A percentile compares a stretch with the other conserved stretches of the same genome.
phyloP scores from a whole-genome alignment of 768 basidiomycete genomes.

The Rhodotorula graminis region DNA sequence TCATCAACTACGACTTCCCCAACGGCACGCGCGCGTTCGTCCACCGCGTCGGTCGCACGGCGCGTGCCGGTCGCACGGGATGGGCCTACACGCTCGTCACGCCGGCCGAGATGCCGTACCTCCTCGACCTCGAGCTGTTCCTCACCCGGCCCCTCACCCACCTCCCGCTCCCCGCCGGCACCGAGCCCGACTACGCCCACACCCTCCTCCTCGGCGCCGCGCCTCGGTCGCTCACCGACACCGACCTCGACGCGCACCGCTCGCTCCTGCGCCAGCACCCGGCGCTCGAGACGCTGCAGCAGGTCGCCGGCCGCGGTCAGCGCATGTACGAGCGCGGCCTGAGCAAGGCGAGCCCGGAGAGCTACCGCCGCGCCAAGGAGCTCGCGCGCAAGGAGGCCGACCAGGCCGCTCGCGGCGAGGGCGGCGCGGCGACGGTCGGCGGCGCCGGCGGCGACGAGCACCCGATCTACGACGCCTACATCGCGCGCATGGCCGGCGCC shows the following conservation, averaged over 20 bases:
- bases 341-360: conserved; percentile 77
- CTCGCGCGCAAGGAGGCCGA: conserved; percentile 54
- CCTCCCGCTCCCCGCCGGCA: conserved; percentile 42
- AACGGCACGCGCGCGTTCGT: conserved; percentile 88
- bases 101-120: conserved; percentile 72
- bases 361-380: conserved; percentile 83
- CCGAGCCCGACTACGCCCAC: conserved; percentile 32
- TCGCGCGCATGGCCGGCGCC: conserved; percentile 4
- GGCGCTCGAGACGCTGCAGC: conserved; percentile 53
- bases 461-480: conserved; percentile 52
- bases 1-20: conserved; percentile 97
- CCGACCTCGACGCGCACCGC: conserved; percentile 74
- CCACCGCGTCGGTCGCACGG: conserved; percentile 94
- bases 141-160: conserved; percentile 65
- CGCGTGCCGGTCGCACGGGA: conserved; percentile 86
- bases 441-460: conserved; percentile 64
- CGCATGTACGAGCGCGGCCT: conserved; percentile 90
- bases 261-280: conserved; percentile 60
- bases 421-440: conserved; percentile 52
- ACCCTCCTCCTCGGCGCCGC: conserved; percentile 73
- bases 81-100: conserved; percentile 96
- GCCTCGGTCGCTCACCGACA: conserved; percentile 70
- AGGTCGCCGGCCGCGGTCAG: conserved; percentile 84
- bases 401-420: conserved; percentile 57
- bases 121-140: conserved; percentile 89